Base-by-base conservation (phyloP, 1,284 basidiomycete species). In the Rhodotorula mucilaginosa region DNA sequence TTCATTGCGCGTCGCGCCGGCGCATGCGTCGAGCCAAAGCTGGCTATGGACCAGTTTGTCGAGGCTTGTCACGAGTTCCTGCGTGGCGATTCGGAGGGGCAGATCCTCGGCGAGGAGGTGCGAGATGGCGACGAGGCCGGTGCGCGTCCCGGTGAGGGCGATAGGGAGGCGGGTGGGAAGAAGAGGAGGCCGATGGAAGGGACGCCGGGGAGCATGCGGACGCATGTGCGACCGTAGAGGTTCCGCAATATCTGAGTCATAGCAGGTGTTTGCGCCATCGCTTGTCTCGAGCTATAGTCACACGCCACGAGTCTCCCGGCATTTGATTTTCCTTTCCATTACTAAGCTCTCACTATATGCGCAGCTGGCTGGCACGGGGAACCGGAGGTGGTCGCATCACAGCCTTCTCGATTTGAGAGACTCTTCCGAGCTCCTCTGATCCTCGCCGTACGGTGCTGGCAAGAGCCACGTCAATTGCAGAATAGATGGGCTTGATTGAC, bases 1-100 rank as follows among this genome's bases (percentile, higher is more conserved):
- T 56, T 61, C 59, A 52, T 52, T 23, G 78, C 79, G 69, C 74
- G 69, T 44, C 76, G 79, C 61, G 67, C 79, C 29, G 80, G 81
- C n/a, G 74, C 81, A 6, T 54, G 58, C 10, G 68, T 76, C 39
- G 51, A 54, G 31, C 31, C 69, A 4, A 34, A 13, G 7, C 18
- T 56, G 19, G 72, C 52, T 16, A 59, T 63, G 57, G 3, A 23
- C 5, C 26, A 21, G 1, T 54, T 74, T 64, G 70, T 69, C 49
- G 67, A 67, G 10, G 67, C 62, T 5, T 64, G 63, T 23, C 3
- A 46, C 29, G 74, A 70, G 49, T 71, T 73, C 48, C 66, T 74
- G 31, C 29, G 34, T 16, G 66, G 68, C 2, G 23, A 39, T 6
- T 58, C 49, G 5, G 48, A 26, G 5, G 26, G 61, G 1, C 48